phyloP scores from a whole-genome alignment of 225 moss, liverwort and hornwort species.

The Marchantia polymorpha region DNA sequence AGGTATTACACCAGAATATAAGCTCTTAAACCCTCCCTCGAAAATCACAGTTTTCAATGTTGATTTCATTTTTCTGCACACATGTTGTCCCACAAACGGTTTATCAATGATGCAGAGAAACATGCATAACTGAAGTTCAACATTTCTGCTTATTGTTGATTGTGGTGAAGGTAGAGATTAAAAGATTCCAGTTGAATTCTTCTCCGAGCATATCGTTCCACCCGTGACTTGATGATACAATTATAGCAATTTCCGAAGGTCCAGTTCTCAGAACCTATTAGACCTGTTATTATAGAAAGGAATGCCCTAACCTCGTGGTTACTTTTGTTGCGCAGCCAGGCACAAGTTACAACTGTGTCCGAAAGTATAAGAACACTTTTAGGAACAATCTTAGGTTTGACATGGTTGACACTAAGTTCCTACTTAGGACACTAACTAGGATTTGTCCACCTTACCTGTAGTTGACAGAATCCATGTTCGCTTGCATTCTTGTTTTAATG shows the following conservation, averaged over 20 bases:
- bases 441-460: constrained; percentile 30
- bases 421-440: too few species aligned
- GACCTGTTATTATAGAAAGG: too few species aligned
- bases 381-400: too few species aligned
- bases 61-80: constrained; percentile 38
- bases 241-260: not conserved
- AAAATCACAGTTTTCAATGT: constrained; percentile 31
- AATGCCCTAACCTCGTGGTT: too few species aligned
- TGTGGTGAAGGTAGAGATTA: not conserved
- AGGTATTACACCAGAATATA: constrained; percentile 48
- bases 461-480: constrained; percentile 40
- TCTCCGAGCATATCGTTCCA: not conserved
- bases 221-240: not conserved
- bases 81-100: not conserved
- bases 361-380: too few species aligned
- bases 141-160: too few species aligned
- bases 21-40: constrained; percentile 41
- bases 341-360: not conserved
- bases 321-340: not conserved
- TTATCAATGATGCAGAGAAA: not conserved
- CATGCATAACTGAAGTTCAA: not conserved
- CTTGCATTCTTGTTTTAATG: constrained; percentile 58
- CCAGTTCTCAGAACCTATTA: not conserved
- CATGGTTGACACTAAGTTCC: too few species aligned
- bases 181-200: not conserved